These are phyloP conservation scores for Maudiozyma serrabonitensis DNA, from an alignment of 805 yeast species.

Conservation along the genomic window DNA sequence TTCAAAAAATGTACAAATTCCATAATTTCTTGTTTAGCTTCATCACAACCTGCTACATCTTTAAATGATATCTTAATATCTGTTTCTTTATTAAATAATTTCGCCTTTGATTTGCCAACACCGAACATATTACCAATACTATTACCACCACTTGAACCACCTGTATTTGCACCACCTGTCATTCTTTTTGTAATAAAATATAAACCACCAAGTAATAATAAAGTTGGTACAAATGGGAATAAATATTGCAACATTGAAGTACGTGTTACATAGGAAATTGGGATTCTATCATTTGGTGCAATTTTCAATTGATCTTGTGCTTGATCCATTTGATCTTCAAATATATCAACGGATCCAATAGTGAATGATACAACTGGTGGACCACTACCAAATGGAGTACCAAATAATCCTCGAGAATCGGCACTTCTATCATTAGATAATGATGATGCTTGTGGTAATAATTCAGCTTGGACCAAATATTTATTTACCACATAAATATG, in stretches of 20 bases:
- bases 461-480: slow-evolving; percentile 59
- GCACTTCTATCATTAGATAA: slow-evolving; percentile 3
- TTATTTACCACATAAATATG: slow-evolving; percentile 66
- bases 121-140: slow-evolving; percentile 43
- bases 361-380: slow-evolving; percentile 57
- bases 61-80: slow-evolving; percentile 74
- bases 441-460: slow-evolving; percentile 33
- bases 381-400: background rate
- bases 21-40: slow-evolving; percentile 91
- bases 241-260: slow-evolving; percentile 54
- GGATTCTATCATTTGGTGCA: slow-evolving; percentile 61
- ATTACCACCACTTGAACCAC: slow-evolving; percentile 44
- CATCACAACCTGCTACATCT: slow-evolving; percentile 93
- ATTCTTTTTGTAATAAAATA: slow-evolving; percentile 36
- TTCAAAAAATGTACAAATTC: slow-evolving; percentile 87
- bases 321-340: slow-evolving; percentile 72
- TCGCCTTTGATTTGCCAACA: slow-evolving; percentile 71
- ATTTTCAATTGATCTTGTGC: slow-evolving; percentile 63
- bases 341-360: slow-evolving; percentile 77
- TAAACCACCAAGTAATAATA: slow-evolving; percentile 69
- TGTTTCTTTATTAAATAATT: slow-evolving; percentile 71
- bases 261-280: slow-evolving; percentile 64
- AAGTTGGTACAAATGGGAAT: slow-evolving; percentile 71
- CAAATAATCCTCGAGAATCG: background rate
- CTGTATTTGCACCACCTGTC: slow-evolving; percentile 23